Evolutionary conservation across 2,329 filamentous ascomycete species (phyloP), one percentile per base, ranked within the genome.

Genomic region (Pochonia chlamydosporia): DNA sequence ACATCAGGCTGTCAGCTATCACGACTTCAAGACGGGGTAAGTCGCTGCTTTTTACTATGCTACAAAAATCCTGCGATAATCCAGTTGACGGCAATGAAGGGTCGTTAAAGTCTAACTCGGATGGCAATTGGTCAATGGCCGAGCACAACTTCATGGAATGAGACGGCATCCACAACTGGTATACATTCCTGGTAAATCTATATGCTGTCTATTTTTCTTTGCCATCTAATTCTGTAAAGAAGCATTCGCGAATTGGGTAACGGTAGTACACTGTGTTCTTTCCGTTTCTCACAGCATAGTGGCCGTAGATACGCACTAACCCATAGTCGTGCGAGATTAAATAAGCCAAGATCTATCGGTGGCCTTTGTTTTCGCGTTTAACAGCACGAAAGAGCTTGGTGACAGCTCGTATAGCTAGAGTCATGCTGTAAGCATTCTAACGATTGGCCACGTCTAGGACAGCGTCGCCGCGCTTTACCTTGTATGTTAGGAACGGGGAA

Each of bases 401-500:
- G 54, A 69, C 51, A 21, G 48, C 69, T 43, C 66, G 62, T 37
- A 65, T 62, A 1, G 69, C 69, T 16, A 72, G 47, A 3, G 63
- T 66, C 62, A 67, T 68, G 52, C 63, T 71, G 30, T 71, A 62
- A 37, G 62, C 63, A 55, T 71, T 70, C 56, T 70, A 62, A 42
- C 64, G 59, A 48, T 70, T 65, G 3, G 66, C 65, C 11, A 67
- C 46, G 43, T 68, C 58, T 5, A 72, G 67, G 1, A 54, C 60
- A 23, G 52, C 59, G 24, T 58, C 55, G 37, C 69, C 64, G 49
- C 66, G 72, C 56, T 75, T 74, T 1, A 75, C 70, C 54, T 78
- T 69, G 55, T 66, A 72, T 0, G 68, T 67, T 0, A 78, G 59
- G 51, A 76, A 78, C 3, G n/a, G 71, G 71, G 51, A 78, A 75